phyloP scores from a whole-genome alignment of 163 green algal genomes.

The Coccomyxa subellipsoidea region DNA sequence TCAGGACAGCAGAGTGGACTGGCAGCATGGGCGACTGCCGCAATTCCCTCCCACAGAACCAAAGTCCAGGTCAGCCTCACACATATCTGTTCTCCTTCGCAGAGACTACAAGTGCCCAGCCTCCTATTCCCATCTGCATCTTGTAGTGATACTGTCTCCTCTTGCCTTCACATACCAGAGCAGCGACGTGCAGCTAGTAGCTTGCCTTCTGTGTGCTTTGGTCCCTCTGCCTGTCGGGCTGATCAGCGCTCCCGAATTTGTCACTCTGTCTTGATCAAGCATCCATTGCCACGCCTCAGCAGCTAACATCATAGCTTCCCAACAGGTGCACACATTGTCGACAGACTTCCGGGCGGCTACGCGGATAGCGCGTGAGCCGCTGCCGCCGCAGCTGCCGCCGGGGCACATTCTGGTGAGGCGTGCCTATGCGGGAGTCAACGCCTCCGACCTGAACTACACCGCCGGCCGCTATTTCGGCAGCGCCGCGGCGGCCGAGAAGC shows the following conservation, averaged over 20 bases:
- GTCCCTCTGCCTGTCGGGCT: too few species aligned
- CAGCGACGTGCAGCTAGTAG: too few species aligned
- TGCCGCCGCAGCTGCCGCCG: slow-evolving; percentile 35
- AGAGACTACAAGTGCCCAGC: too few species aligned
- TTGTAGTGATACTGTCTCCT: too few species aligned
- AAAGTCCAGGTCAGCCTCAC: neutral
- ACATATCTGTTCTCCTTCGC: too few species aligned
- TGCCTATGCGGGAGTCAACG: slow-evolving; percentile 68
- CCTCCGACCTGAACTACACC: slow-evolving; percentile 84
- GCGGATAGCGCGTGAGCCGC: slow-evolving; percentile 33
- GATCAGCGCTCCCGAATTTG: too few species aligned
- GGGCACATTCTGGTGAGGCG: slow-evolving; percentile 3
- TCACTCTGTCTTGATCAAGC: too few species aligned
- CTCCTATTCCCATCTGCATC: too few species aligned
- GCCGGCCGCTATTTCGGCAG: slow-evolving; percentile 39
- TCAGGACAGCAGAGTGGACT: neutral
- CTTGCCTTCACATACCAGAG: too few species aligned
- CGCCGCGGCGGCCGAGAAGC: slow-evolving; percentile 35
- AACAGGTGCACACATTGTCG: slow-evolving; percentile 49
- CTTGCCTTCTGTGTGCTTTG: too few species aligned
- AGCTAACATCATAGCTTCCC: neutral
- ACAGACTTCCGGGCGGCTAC: slow-evolving; percentile 62
- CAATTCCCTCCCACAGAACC: neutral
- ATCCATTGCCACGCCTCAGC: too few species aligned
- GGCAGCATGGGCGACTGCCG: neutral